phyloP scores from a whole-genome alignment of 139 green algal species.

The Edaphochlamys debaryana region DNA sequence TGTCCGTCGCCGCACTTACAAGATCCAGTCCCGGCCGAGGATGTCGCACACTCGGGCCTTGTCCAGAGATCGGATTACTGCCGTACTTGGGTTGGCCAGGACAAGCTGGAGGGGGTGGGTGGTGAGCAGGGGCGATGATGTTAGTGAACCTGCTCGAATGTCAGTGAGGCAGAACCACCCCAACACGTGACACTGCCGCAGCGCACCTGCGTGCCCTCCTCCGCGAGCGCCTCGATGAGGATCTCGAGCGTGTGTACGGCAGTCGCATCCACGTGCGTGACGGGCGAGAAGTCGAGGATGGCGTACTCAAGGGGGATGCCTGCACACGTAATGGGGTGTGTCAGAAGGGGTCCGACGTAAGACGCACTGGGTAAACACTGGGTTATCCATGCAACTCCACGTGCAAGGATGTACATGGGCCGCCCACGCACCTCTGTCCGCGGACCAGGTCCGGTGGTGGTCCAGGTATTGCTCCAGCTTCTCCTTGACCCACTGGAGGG shows the following conservation, averaged over 20 bases:
- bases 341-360: background rate
- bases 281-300: constrained; percentile 83
- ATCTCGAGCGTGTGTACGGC: background rate
- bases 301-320: constrained; percentile 57
- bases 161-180: too few species aligned
- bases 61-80: constrained; percentile 30
- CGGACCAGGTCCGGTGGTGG: background rate
- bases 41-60: constrained; percentile 6
- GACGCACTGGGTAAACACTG: too few species aligned
- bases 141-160: background rate
- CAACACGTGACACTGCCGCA: too few species aligned
- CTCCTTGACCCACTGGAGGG: constrained; percentile 2
- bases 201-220: background rate
- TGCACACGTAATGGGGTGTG: background rate
- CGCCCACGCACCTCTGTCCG: background rate
- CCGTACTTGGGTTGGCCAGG: constrained; percentile 41
- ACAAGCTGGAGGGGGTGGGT: constrained; percentile 6
- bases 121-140: background rate
- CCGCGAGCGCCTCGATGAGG: background rate
- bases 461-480: background rate
- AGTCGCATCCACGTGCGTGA: constrained; percentile 77
- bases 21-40: constrained; percentile 51
- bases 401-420: background rate
- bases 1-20: too few species aligned
- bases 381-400: background rate